These are phyloP conservation scores for Sphagnurus paluster DNA, from an alignment of 1,284 basidiomycete genomes.

Conservation along the genomic window DNA sequence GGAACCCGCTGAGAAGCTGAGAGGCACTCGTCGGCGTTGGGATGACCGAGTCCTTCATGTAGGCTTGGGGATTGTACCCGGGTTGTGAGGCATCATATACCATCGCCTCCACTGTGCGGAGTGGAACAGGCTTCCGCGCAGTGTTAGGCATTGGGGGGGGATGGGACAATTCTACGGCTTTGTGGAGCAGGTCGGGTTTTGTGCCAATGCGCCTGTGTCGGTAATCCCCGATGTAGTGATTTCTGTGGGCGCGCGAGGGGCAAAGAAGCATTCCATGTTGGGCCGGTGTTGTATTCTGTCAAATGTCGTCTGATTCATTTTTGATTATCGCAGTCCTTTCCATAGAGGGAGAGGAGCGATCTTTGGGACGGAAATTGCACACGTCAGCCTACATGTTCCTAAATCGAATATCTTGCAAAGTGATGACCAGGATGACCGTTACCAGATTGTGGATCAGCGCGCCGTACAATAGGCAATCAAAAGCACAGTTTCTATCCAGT, in stretches of 20 bases:
- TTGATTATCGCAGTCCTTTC: neutral
- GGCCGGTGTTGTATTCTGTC: neutral
- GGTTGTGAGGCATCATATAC: constrained; percentile 16
- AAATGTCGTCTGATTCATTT: no score
- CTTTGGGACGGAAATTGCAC: neutral
- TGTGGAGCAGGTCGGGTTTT: no score
- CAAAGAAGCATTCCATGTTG: neutral
- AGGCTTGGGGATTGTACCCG: constrained; percentile 16
- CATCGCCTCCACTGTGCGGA: constrained; percentile 14
- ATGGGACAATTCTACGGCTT: neutral
- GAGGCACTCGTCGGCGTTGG: no score
- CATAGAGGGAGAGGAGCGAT: neutral
- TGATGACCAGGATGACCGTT: no score
- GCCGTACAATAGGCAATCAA: no score
- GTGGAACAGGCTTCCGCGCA: constrained; percentile 5
- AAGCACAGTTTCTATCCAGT: no score
- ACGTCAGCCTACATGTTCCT: no score
- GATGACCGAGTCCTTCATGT: no score
- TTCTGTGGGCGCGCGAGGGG: neutral
- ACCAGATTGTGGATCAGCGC: no score
- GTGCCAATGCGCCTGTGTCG: neutral
- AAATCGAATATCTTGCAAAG: no score
- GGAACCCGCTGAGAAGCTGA: no score
- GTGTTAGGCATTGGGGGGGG: neutral
- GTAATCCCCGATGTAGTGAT: neutral